phyloP scores from a whole-genome alignment of 2,329 filamentous ascomycete species.

The Nemania abortiva region DNA sequence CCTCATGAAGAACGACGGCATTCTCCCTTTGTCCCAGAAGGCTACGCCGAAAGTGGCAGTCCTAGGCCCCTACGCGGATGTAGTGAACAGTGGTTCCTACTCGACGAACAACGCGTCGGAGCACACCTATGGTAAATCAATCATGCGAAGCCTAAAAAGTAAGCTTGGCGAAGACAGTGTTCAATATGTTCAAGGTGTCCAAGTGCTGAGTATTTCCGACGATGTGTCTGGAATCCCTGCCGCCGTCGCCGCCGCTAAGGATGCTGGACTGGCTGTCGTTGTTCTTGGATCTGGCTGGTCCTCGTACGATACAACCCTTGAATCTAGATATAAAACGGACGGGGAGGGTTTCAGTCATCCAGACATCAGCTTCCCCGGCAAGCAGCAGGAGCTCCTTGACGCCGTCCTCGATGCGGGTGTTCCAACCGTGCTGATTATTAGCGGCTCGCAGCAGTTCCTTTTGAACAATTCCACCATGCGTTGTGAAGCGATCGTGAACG shows the following conservation, averaged over 20 bases:
- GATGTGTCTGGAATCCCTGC: background rate
- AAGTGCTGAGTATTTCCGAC: background rate
- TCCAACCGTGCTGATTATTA: conserved; percentile 16
- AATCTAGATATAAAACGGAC: no score
- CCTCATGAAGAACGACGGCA: conserved; percentile 42
- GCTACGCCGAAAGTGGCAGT: conserved; percentile 36
- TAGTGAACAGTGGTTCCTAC: conserved; percentile 38
- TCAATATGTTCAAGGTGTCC: background rate
- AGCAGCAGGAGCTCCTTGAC: no score
- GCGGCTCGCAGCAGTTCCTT: conserved; percentile 52
- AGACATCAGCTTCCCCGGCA: no score
- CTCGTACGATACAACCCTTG: no score
- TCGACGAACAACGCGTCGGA: conserved; percentile 19
- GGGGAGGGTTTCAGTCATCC: no score
- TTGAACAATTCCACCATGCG: conserved; percentile 47
- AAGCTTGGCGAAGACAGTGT: background rate
- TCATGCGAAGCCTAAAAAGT: background rate
- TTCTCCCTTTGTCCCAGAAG: conserved; percentile 25
- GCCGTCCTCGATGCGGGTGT: no score
- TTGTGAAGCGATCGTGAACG: conserved; percentile 69
- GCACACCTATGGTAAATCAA: conserved; percentile 20
- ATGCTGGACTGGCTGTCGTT: conserved; percentile 49
- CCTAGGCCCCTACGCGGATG: conserved; percentile 38
- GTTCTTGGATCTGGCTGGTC: conserved; percentile 45
- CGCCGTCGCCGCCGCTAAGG: conserved; percentile 47